Base-by-base conservation (phyloP, 2,329 filamentous ascomycete genomes). In the Hypocrella siamensis region DNA sequence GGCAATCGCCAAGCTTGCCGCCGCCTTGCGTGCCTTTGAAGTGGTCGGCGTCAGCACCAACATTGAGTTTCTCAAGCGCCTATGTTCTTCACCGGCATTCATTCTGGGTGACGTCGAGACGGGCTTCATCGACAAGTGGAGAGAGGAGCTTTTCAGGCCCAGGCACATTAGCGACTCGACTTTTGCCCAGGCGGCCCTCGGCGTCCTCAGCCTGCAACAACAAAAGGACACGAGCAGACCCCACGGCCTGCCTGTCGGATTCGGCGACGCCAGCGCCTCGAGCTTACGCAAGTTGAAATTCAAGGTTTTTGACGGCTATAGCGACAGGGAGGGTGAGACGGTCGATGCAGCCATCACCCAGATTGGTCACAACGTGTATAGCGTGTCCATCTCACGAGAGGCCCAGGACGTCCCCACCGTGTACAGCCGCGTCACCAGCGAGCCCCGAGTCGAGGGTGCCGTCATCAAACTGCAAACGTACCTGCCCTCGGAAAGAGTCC, bases 21-120 rank as follows among this genome's bases (percentile, higher is more conserved):
- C 76, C 4, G 86, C 90, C 1, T 61, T 98, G 9, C 78, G 83
- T 41, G 70, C 83, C 30, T 98, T 96, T 49, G 84, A 98, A 55
- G 76, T 98, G 9, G 90, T 88, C 3, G 90, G 90, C 0, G 71
- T 92, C 6, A 79, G 82, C 48, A 98, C 90, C 6, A 98, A 98
- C 50, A 86, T 98, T 38, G 90, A 96, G 53, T 98, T 98, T 48
- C 60, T 98, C 36, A 96, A 96, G 61, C 70, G 76, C 7, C 67
- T 94, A 34, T 93, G 85, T 51, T 69, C 74, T 28, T 85, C 80
- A 37, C 68, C 72, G 1, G 82, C 79, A 31, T 98, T 98, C 48
- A 69, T 93, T 35, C 69, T 70, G 9, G 90, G 88, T 7, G 75
- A 90, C 15, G 85, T 98, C 11, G 88, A 98, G 55, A 98, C 90